Evolutionary conservation across 345 rosid genomes (phyloP).

Genomic region (Cardamine chenopodiifolia): DNA sequence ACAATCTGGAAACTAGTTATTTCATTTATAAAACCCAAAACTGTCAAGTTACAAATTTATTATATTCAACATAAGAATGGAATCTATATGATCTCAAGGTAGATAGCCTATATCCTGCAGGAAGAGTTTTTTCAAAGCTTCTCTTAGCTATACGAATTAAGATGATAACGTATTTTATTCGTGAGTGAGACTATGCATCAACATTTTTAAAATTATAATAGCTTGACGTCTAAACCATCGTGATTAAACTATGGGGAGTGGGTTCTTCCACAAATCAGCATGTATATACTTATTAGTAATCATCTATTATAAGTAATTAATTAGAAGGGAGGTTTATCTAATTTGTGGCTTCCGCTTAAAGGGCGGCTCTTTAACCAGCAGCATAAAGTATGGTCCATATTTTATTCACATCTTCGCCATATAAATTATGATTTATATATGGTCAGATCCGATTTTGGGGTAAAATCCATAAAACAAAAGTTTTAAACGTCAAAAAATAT

Average conservation of each 20-base stretch:
- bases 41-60: not conserved
- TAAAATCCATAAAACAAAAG: too few relatives aligned
- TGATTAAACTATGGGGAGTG: slow-evolving; percentile 21
- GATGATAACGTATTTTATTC: slow-evolving; percentile 24
- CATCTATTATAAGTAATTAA: not conserved
- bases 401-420: not conserved
- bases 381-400: not conserved
- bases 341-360: slow-evolving; percentile 27
- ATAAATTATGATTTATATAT: too few relatives aligned
- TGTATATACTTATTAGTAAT: not conserved
- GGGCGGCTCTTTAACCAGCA: slow-evolving; percentile 31
- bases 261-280: slow-evolving; percentile 6
- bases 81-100: not conserved
- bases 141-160: not conserved
- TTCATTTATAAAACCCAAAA: not conserved
- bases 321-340: slow-evolving; percentile 10
- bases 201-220: not conserved
- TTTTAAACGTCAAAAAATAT: too few relatives aligned
- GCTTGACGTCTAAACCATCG: slow-evolving; percentile 6
- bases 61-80: not conserved
- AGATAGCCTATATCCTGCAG: not conserved
- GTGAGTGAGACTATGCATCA: slow-evolving; percentile 22
- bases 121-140: not conserved
- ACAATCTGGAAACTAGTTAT: not conserved
- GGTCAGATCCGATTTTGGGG: too few relatives aligned